Conservation (phyloP, 768 basidiomycete species). For the Boletus rex-veris region DNA sequence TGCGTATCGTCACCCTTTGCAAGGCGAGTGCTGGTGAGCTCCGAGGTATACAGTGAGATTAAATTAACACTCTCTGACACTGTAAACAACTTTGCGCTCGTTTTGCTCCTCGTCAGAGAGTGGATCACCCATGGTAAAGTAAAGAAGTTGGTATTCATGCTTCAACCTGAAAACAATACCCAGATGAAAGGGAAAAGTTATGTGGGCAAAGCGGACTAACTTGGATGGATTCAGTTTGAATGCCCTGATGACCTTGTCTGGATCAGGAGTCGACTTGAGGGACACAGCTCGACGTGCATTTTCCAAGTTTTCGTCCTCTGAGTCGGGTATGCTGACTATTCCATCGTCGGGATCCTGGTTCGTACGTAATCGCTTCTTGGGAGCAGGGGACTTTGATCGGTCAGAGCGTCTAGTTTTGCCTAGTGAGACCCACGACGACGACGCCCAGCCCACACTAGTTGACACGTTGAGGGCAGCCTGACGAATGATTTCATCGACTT, state of each 20-base stretch:
- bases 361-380: conserved; percentile 30
- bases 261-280: conserved; percentile 20
- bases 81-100: conserved; percentile 50
- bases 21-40: not conserved
- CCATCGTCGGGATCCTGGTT: conserved; percentile 26
- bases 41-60: not conserved
- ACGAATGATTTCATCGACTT: conserved; percentile 11
- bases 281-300: not conserved
- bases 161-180: conserved; percentile 21
- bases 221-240: conserved; percentile 47
- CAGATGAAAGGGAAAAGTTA: not conserved
- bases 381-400: conserved; percentile 18
- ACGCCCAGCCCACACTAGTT: not conserved
- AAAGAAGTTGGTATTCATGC: conserved; percentile 76
- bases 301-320: conserved; percentile 8
- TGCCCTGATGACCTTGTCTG: conserved; percentile 37
- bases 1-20: not conserved
- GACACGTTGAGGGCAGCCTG: conserved; percentile 18
- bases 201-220: conserved; percentile 33
- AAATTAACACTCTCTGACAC: conserved; percentile 36
- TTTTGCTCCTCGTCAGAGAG: conserved; percentile 52
- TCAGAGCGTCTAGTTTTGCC: conserved; percentile 24
- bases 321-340: conserved; percentile 22
- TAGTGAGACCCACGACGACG: conserved; percentile 6
- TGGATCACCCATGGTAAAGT: conserved; percentile 69